Conservation (phyloP, 2,329 filamentous ascomycete genomes). For the Penicillium sp. region DNA sequence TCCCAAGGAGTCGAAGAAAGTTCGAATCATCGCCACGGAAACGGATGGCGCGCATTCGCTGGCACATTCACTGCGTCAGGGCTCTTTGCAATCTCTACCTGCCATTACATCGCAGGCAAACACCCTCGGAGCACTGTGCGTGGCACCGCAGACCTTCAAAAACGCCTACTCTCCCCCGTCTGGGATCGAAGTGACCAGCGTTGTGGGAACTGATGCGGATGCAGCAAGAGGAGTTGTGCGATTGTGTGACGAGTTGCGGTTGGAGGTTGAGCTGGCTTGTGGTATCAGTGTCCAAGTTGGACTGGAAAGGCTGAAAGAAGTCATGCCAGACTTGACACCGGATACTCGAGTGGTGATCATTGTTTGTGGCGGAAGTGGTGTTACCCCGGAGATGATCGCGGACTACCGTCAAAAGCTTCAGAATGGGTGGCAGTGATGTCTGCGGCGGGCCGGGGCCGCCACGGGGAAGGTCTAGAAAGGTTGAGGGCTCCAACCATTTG, state of each 20-base stretch:
- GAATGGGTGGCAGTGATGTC: constrained; percentile 28
- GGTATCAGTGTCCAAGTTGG: constrained; percentile 68
- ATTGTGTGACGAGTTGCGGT: constrained; percentile 74
- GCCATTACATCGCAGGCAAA: constrained; percentile 73
- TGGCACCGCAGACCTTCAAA: constrained; percentile 65
- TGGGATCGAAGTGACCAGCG: constrained; percentile 52
- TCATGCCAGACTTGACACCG: constrained; percentile 26
- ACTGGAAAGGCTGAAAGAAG: constrained; percentile 25
- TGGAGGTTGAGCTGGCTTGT: constrained; percentile 80
- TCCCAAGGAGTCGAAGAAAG: constrained; percentile 9
- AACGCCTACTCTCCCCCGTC: constrained; percentile 52
- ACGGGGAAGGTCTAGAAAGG: no score
- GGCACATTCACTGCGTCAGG: constrained; percentile 57
- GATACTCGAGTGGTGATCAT: constrained; percentile 40
- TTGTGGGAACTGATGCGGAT: constrained; percentile 70
- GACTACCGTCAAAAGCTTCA: constrained; percentile 49
- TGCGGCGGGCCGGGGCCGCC: no score
- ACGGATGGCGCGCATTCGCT: constrained; percentile 72
- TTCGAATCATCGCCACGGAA: constrained; percentile 67
- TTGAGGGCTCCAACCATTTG: no score
- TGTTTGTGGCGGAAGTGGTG: constrained; percentile 50
- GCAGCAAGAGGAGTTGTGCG: constrained; percentile 72
- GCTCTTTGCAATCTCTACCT: constrained; percentile 59
- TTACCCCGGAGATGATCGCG: constrained; percentile 53
- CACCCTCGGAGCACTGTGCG: constrained; percentile 66